These are phyloP conservation scores for Backusella morwellensis DNA, from an alignment of 192 early-diverging fungal genomes.

Conservation along the genomic window DNA sequence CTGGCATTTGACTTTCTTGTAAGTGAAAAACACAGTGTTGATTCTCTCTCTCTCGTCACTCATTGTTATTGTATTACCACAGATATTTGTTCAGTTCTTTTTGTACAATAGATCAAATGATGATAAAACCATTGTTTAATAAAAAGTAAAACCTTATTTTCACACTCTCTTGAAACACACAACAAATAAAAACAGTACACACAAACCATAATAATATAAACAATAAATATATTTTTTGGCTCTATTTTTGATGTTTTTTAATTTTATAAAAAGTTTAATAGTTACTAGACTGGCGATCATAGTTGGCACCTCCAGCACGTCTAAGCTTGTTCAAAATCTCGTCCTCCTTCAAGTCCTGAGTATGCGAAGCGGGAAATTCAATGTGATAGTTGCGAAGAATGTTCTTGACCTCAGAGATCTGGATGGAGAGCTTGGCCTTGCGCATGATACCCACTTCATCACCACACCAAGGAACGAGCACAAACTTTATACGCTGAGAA, in stretches of 20 bases:
- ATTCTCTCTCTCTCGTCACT: background rate
- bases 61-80: background rate
- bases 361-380: slow-evolving; percentile 63
- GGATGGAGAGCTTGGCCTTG: slow-evolving; percentile 73
- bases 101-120: slow-evolving; percentile 38
- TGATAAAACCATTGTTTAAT: background rate
- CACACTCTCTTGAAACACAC: background rate
- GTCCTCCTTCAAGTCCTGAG: slow-evolving; percentile 58
- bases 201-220: background rate
- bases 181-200: background rate
- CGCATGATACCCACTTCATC: slow-evolving; percentile 70
- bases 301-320: slow-evolving; percentile 62
- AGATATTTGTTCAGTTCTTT: slow-evolving; percentile 71
- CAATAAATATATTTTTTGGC: background rate
- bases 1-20: slow-evolving; percentile 72
- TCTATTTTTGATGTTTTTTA: slow-evolving; percentile 1
- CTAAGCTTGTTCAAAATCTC: slow-evolving; percentile 60
- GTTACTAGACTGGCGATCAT: slow-evolving; percentile 46
- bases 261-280: slow-evolving; percentile 28
- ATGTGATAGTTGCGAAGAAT: slow-evolving; percentile 67
- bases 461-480: slow-evolving; percentile 70
- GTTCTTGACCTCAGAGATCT: slow-evolving; percentile 77
- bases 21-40: slow-evolving; percentile 25
- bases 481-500: slow-evolving; percentile 63
- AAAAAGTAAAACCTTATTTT: background rate